Conservation (phyloP, 192 early-diverging fungal species). For the Backusella westeae region DNA sequence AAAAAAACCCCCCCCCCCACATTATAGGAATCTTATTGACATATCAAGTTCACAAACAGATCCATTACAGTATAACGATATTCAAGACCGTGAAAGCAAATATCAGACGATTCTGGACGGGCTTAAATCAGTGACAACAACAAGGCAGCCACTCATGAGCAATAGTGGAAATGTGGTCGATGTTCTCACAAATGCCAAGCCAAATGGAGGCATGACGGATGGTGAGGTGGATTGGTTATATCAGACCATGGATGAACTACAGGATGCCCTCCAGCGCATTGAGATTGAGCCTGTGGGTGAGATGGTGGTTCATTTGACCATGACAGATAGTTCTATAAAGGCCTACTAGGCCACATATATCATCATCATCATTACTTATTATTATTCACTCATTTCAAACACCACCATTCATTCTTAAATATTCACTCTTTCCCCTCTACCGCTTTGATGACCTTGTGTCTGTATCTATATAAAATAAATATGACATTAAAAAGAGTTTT, state of each 20-base stretch:
- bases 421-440: not conserved
- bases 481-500: too few species aligned
- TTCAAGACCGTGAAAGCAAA: constrained; percentile 19
- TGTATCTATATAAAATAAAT: too few species aligned
- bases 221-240: constrained; percentile 27
- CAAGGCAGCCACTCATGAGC: not conserved
- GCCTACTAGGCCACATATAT: not conserved
- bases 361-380: not conserved
- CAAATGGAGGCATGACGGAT: constrained; percentile 20
- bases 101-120: constrained; percentile 7
- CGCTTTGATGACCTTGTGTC: too few species aligned
- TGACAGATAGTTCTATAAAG: constrained; percentile 18
- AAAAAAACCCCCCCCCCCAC: too few species aligned
- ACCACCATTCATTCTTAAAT: not conserved
- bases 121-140: not conserved
- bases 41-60: constrained; percentile 27
- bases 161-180: not conserved
- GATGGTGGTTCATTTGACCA: constrained; percentile 36
- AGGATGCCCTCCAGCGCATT: constrained; percentile 31
- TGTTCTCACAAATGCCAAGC: not conserved
- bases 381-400: constrained; percentile 1
- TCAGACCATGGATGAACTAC: constrained; percentile 32
- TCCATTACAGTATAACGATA: constrained; percentile 22
- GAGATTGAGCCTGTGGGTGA: constrained; percentile 35
- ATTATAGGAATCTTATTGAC: constrained; percentile 25